phyloP scores from a whole-genome alignment of 768 basidiomycete species.

The Mycena sanguinolenta region DNA sequence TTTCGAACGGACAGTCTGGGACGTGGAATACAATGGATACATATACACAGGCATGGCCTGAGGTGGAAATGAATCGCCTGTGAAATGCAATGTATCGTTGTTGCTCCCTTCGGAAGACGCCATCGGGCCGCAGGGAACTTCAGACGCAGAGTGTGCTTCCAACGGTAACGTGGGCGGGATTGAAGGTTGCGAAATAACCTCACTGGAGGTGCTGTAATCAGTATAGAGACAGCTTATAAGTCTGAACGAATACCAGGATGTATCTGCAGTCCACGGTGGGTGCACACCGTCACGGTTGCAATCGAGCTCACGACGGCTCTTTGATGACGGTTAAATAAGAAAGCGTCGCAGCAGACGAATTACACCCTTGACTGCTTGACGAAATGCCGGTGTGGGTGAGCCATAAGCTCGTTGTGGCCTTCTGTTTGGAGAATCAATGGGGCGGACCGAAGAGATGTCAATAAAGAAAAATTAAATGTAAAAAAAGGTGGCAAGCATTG shows the following conservation, averaged over 20 bases:
- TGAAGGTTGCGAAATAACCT: slow-evolving; percentile 15
- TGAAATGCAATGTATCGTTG: slow-evolving; percentile 51
- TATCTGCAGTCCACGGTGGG: no score
- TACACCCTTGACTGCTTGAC: neutral
- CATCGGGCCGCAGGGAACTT: slow-evolving; percentile 39
- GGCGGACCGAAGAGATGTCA: no score
- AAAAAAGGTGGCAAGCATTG: neutral
- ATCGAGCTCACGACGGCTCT: neutral
- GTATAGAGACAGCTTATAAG: slow-evolving; percentile 27
- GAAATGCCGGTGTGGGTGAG: no score
- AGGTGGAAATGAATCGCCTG: slow-evolving; percentile 49
- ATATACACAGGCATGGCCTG: slow-evolving; percentile 75
- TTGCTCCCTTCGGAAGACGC: slow-evolving; percentile 48
- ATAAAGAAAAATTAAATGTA: neutral
- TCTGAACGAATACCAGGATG: neutral
- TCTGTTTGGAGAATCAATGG: neutral
- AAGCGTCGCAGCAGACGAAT: neutral
- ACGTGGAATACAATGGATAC: slow-evolving; percentile 70
- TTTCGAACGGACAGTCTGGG: slow-evolving; percentile 52
- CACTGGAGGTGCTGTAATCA: slow-evolving; percentile 19
- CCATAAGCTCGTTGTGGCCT: neutral
- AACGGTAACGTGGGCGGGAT: neutral
- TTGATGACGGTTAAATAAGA: neutral
- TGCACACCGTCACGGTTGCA: neutral
- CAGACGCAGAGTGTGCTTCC: slow-evolving; percentile 4